Evolutionary conservation across 306 rosid genomes (phyloP), one percentile per base, ranked within the genome.

Genomic region (Coriaria nepalensis): DNA sequence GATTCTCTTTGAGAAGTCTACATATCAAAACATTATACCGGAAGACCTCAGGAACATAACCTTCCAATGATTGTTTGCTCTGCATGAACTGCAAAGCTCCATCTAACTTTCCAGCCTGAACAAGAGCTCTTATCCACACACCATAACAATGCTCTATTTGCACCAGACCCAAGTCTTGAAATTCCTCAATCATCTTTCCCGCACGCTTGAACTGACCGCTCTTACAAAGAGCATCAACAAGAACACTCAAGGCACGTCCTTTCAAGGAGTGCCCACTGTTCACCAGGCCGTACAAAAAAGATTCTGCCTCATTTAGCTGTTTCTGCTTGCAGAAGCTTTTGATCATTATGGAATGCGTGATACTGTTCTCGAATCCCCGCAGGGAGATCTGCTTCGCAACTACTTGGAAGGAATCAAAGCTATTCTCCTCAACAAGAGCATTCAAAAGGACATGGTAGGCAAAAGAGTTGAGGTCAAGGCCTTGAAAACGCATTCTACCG

Each of bases 401-500:
- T 4, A 13, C 57, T 35, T 68, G 46, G 50, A 81, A 73, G 0
- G 68, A 79, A 39, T 84, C 73, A 13, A 68, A 62, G 56, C 55
- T 57, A 8, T 53, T 71, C 15, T 66, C 49, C 57, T 83, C 90
- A 29, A 63, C 82, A 12, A 88, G 60, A 9, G 93, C 64, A 39
- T 74, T 74, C 55, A 88, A 47, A 3, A 88, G 57, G 8, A 78
- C 66, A 33, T 88, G 86, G 58, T 88, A 83, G 29, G 43, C 67
- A 41, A 63, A 68, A 34, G 51, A 2, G 40, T 81, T 79, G 33
- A 88, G 49, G 69, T 88, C 96, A 11, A 74, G 43, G 3, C 95
- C 95, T 2, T 44, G 52, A 13, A 76, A 88, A 10, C 95, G 88
- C 95, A 88, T 83, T 64, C 7, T 60, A 29, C 80, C 93, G 14